Base-by-base conservation (phyloP, 2,329 filamentous ascomycete genomes). In the Penicillium griseofulvum region DNA sequence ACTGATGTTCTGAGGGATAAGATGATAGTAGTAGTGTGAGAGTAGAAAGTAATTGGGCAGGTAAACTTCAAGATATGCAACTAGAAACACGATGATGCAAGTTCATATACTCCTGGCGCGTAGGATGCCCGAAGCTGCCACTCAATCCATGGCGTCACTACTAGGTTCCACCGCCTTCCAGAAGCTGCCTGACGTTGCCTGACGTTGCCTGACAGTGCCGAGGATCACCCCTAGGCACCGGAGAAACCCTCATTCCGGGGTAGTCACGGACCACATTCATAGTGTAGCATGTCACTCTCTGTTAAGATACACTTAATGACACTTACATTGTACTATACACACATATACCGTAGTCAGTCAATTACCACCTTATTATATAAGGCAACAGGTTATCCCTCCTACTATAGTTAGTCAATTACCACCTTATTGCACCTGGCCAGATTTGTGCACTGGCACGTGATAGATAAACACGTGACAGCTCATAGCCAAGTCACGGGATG, bases 141-240 rank as follows among this genome's bases (percentile, higher is more conserved):
- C 31, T 10, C 45, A 1, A 12, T 10, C 43, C 66, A 68, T 70
- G 70, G 70, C 68, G 69, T 64, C 64, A 69, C 67, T 34, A 59
- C 52, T 14, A 1, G 24, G 39, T 68, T 72, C 70, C 61, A 71
- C 70, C 66, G 69, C 69, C 68, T 72, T 71, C 70, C 62, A 67
- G 69, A 72, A 72, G 44, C 41, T 62, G 55, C 68, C 16, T 29
- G 57, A 46, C 14, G 6, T 48, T 48, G 36, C 39, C 37, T 54
- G 47, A 59, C 11, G 28, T n/a, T n/a, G 45, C 52, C 47, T 49
- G 47, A 49, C 19, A 33, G 9, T 11, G 29, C 46, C 28, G 4
- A 19, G 28, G 12, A 33, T 45, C 42, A 22, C 2, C n/a, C 6
- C 9, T 11, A 24, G 12, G 14, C 9, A 11, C 5, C 29, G 28